Conservation (phyloP, 1,284 basidiomycete genomes). For the Fereydounia khargensis region DNA sequence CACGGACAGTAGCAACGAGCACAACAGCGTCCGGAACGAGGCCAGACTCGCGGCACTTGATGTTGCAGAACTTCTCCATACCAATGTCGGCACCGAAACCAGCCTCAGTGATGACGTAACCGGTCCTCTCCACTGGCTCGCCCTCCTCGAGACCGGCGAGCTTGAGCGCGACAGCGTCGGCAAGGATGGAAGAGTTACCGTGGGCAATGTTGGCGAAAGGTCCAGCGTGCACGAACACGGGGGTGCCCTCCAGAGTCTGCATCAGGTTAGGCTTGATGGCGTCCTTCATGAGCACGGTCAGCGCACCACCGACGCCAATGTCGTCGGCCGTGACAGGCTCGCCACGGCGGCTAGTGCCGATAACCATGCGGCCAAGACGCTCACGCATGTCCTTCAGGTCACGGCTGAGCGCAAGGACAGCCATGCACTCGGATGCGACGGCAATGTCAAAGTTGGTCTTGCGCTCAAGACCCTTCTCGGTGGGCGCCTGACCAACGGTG, state of each 20-base stretch:
- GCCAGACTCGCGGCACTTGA: constrained; percentile 94
- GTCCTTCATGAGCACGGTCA: constrained; percentile 97
- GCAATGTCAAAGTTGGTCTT: constrained; percentile 94
- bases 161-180: constrained; percentile 92
- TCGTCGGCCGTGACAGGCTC: constrained; percentile 95
- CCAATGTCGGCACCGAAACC: constrained; percentile 98
- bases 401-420: constrained; percentile 87
- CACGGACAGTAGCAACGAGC: constrained; percentile 94
- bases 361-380: constrained; percentile 88
- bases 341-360: constrained; percentile 88
- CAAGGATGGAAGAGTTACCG: constrained; percentile 96
- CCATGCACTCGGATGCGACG: constrained; percentile 97
- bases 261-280: constrained; percentile 98
- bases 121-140: constrained; percentile 74
- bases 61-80: constrained; percentile 88
- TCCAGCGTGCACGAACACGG: constrained; percentile 97
- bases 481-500: constrained; percentile 82
- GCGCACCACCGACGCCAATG: constrained; percentile 89
- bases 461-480: constrained; percentile 85
- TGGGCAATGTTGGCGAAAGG: constrained; percentile 99
- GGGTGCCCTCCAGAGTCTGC: constrained; percentile 97
- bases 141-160: constrained; percentile 94
- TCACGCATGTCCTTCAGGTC: constrained; percentile 88
- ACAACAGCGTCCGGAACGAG: constrained; percentile 89
- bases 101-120: constrained; percentile 96